Evolutionary conservation across 257 asterid species (phyloP).

Genomic region (Rauvolfia tetraphylla): DNA sequence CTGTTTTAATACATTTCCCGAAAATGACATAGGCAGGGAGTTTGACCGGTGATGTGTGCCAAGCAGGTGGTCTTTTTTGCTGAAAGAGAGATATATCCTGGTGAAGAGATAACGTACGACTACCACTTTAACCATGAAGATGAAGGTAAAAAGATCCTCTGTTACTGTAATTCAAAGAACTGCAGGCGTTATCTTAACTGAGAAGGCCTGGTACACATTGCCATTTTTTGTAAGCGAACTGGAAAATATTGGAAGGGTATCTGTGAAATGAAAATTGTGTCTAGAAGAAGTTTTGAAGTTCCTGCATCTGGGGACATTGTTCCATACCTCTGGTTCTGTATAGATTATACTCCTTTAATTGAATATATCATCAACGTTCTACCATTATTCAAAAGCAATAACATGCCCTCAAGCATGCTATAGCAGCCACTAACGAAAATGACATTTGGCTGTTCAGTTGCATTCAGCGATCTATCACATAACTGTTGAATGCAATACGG

Average conservation of each 20-base stretch:
- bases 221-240: not conserved
- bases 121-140: constrained; percentile 70
- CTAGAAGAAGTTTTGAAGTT: constrained; percentile 1
- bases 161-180: constrained; percentile 52
- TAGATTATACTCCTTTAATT: not conserved
- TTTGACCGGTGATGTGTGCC: not conserved
- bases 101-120: constrained; percentile 72
- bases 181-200: constrained; percentile 56
- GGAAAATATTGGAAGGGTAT: not conserved
- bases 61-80: constrained; percentile 55
- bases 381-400: not conserved
- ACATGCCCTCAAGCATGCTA: not conserved
- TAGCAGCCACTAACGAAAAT: no score
- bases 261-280: not conserved
- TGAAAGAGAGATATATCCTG: constrained; percentile 65
- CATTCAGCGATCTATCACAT: no score
- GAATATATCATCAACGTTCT: not conserved
- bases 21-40: not conserved
- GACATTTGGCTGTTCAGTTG: no score
- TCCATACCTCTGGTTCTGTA: not conserved
- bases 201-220: constrained; percentile 9
- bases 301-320: not conserved
- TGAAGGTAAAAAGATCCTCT: constrained; percentile 52
- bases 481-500: no score
- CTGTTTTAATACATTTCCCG: not conserved